Evolutionary conservation across 2,329 filamentous ascomycete species (phyloP), one percentile per base, ranked within the genome.

Genomic region (Paramyrothecium sp.): DNA sequence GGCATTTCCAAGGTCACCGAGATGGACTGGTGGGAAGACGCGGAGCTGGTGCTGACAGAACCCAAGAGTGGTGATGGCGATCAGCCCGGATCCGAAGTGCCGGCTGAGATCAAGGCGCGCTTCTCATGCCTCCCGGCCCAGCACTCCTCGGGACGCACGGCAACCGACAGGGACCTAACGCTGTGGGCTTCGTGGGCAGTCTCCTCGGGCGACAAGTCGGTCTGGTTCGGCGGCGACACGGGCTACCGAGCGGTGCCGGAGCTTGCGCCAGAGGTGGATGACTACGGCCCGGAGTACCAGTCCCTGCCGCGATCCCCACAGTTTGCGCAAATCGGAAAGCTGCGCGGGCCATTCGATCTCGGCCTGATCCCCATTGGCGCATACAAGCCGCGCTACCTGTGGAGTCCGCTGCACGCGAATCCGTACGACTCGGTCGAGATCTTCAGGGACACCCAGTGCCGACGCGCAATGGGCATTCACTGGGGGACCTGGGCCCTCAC

Each of bases 321-420:
- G 53, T 97, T 97, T 76, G 83, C 85, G 60, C 83, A 96, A 71
- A 92, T 97, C 60, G 94, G 94, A 60, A 76, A 86, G 17, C 81
- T 89, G 54, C 82, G 91, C 34, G 93, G 94, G 0, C 91, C 92
- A 0, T 97, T 97, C 67, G 92, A 97, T 71, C 83, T 98, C 7
- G 94, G 94, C 0, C 76, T 97, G 56, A 95, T 98, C 62, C 94
- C 94, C 44, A 97, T 98, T 64, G 94, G 94, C 54, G 94, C 93
- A 2, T 97, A 97, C 73, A 80, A 85, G 58, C 90, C 90, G 0
- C 81, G 90, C 22, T 74, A 72, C 56, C 71, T 95, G 60, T 93
- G 95, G 79, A 92, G 88, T 51, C 78, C 86, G 20, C 88, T 96
- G 82, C 94, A 98, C 71, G 89, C 90, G 8, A 90, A 96, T 70